Base-by-base conservation (phyloP, 805 yeast species). In the Yarrowia porcina region DNA sequence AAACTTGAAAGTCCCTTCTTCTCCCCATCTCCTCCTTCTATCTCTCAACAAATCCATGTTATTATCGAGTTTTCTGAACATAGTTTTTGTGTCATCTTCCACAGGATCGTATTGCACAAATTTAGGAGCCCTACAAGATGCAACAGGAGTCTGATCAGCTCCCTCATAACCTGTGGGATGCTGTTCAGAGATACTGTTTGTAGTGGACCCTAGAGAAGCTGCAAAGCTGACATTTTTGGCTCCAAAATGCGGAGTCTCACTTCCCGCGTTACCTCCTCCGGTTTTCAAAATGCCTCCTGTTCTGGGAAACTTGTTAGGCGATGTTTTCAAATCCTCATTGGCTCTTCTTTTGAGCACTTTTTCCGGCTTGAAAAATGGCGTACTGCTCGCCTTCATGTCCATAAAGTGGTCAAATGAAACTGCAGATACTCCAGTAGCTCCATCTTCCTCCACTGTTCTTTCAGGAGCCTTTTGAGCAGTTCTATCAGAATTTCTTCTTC, bases 151-250 rank as follows among this genome's bases (percentile, higher is more conserved):
- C 44, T 52, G 59, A 12, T 49, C 56, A 2, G 56, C 56, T 10
- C 56, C 56, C 10, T 15, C 56, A 5, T 49, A 49, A 13, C 17
- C 56, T 12, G 27, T 15, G 9, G 56, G 56, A 12, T 32, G 30
- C n/a, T 49, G 56, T 6, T 52, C 59, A 3, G 59, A 52, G 9
- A 52, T 52, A 17, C 44, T 36, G 42, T 23, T 21, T 3, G 59
- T 52, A 9, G 59, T 52, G 15, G 59, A 52, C 9, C 59, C 59
- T 18, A 52, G n/a, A 12, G 59, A 52, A n/a, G 59, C 44, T 15
- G 59, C 59, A 52, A 52, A 52, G 6, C 33, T 23, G 20, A 52
- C 59, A 12, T 52, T 52, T 33, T 52, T 52, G 44, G 9, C 28
- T 8, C 39, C 42, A 20, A 32, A 49, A 9, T 21, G 20, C 5